Evolutionary conservation across 768 basidiomycete genomes (phyloP).

Genomic region (Lactarius sanguifluus): DNA sequence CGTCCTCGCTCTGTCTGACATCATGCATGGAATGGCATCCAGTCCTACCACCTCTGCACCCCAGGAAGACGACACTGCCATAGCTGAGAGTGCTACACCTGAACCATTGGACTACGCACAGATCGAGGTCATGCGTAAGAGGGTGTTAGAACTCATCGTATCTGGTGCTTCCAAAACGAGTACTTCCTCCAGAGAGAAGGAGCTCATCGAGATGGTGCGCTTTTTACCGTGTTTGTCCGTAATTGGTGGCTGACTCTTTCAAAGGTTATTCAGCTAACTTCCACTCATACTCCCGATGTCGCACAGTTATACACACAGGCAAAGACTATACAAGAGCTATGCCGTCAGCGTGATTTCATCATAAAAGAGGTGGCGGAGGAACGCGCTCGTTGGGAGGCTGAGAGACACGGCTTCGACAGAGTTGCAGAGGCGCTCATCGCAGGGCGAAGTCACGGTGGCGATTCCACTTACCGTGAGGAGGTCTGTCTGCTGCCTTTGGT

Average conservation of each 20-base stretch:
- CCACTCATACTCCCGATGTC: slow-evolving; percentile 40
- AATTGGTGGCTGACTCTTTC: slow-evolving; percentile 5
- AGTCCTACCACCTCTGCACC: slow-evolving; percentile 41
- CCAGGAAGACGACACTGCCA: slow-evolving; percentile 30
- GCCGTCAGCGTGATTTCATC: slow-evolving; percentile 58
- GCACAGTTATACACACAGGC: slow-evolving; percentile 58
- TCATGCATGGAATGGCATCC: slow-evolving; percentile 54
- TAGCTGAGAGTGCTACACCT: slow-evolving; percentile 35
- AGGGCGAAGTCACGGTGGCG: slow-evolving; percentile 45
- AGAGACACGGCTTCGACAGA: slow-evolving; percentile 63
- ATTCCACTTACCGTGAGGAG: slow-evolving; percentile 43
- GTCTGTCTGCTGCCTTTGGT: slow-evolving; percentile 37
- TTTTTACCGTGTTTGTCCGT: slow-evolving; percentile 7
- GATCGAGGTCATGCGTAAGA: slow-evolving; percentile 48
- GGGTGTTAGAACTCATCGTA: slow-evolving; percentile 46
- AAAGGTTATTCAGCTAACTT: slow-evolving; percentile 52
- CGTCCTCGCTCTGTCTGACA: slow-evolving; percentile 53
- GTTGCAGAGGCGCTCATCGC: slow-evolving; percentile 65
- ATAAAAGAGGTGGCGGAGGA: slow-evolving; percentile 55
- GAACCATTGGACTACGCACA: slow-evolving; percentile 48
- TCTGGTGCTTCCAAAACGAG: slow-evolving; percentile 32
- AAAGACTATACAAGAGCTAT: slow-evolving; percentile 55
- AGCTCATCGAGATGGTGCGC: slow-evolving; percentile 57
- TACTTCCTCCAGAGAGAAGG: slow-evolving; percentile 44
- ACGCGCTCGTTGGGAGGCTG: slow-evolving; percentile 58